phyloP scores from a whole-genome alignment of 805 yeast species.

The Monosporozyma aquatica region DNA sequence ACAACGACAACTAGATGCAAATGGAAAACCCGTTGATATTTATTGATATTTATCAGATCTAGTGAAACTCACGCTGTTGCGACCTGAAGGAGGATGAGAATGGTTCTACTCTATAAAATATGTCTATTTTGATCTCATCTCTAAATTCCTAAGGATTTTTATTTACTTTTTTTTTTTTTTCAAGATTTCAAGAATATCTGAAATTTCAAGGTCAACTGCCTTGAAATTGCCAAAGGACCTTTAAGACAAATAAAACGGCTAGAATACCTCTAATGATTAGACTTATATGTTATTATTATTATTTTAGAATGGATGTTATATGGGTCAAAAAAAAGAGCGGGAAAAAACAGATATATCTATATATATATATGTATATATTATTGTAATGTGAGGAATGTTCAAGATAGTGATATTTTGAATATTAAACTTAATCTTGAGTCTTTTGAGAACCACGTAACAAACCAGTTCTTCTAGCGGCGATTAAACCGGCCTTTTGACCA shows the following conservation, averaged over 20 bases:
- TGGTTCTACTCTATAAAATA: too few relatives aligned
- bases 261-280: neutral
- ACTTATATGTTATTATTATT: conserved; percentile 2
- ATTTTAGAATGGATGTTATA: conserved; percentile 5
- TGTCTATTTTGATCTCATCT: conserved; percentile 1
- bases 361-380: conserved; percentile 4
- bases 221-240: too few relatives aligned
- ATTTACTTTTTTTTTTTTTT: neutral
- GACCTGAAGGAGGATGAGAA: too few relatives aligned
- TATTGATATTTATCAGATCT: too few relatives aligned
- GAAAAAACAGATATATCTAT: too few relatives aligned
- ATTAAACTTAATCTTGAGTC: conserved; percentile 55
- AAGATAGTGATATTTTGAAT: conserved; percentile 4
- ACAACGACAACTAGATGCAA: neutral
- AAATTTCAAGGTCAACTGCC: too few relatives aligned
- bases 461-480: conserved; percentile 99
- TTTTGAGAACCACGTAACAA: conserved; percentile 99
- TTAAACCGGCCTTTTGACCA: conserved; percentile 99
- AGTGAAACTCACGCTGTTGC: too few relatives aligned
- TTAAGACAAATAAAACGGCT: too few relatives aligned
- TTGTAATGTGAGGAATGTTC: conserved; percentile 9
- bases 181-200: too few relatives aligned
- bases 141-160: too few relatives aligned
- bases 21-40: too few relatives aligned
- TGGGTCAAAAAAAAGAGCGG: conserved; percentile 6